Base-by-base conservation (phyloP, 2,329 filamentous ascomycete species). In the Pyrenophora seminiperda region DNA sequence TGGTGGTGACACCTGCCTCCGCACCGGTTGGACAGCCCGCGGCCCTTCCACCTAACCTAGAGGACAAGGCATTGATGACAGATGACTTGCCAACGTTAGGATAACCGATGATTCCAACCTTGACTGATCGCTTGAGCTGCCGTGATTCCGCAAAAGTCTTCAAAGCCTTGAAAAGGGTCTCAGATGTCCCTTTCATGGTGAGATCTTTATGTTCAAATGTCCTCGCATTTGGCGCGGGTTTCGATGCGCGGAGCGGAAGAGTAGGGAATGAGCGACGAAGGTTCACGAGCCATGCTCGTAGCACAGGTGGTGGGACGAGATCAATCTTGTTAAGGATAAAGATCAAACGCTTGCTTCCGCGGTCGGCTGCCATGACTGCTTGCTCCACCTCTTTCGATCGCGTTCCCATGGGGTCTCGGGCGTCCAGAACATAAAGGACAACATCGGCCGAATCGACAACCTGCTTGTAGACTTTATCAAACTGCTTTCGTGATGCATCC, bases 81-180 rank as follows among this genome's bases (percentile, higher is more conserved):
- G 91, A 96, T 20, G 91, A 96, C 79, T 97, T 97, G 71, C 92
- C 92, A 52, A 96, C 92, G 72, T 97, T 97, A 65, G 92, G 92
- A 73, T 96, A 97, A 20, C 92, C 92, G 63, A 97, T 95, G 55
- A 97, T 90, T 59, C 92, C 92, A 53, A 97, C 92, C 15, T 90
- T 92, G 65, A 96, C 85, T 44, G 91, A 88, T 47, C 92, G 88
- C 81, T 96, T 96, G 61, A 97, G 79, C 71, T 95, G 87, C 65
- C 89, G 89, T 53, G 83, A 83, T 50, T 90, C 87, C 7, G 92
- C 90, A 69, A 89, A 97, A 34, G 90, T 87, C 79, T 97, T 97
- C 54, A 97, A 83, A 1, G 92, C 90, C 65, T 87, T 90, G 80
- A 97, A 91, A 7, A 97, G 83, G 0, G 90, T 86, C 44, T 89